A percentile compares a stretch with the other conserved stretches of the same genome.
phyloP scores from a whole-genome alignment of 2,329 filamentous ascomycete genomes.

The Microdochium trichocladiopsis region DNA sequence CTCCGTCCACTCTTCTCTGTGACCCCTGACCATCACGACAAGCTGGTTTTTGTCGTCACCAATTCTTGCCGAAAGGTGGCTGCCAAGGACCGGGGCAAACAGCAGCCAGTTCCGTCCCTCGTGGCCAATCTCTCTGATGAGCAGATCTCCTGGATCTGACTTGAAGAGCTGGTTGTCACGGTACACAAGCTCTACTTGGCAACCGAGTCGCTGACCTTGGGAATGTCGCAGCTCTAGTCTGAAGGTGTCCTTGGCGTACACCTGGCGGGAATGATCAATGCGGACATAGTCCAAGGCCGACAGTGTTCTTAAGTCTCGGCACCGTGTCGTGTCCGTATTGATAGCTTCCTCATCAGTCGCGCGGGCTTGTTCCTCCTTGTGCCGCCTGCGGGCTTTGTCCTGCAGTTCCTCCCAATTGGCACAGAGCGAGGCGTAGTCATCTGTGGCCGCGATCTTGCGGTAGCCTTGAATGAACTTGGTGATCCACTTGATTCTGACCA shows the following conservation, averaged over 20 bases:
- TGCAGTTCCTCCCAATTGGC: constrained; percentile 66
- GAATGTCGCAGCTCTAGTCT: constrained; percentile 80
- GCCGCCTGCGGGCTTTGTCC: constrained; percentile 65
- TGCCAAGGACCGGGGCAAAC: constrained; percentile 77
- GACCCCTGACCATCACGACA: constrained; percentile 79
- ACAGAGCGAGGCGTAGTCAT: constrained; percentile 50
- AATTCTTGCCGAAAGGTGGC: constrained; percentile 69
- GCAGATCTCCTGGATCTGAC: constrained; percentile 69
- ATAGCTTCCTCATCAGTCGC: constrained; percentile 82
- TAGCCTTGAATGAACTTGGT: constrained; percentile 72
- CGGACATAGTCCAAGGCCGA: constrained; percentile 61
- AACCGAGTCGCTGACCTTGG: constrained; percentile 82
- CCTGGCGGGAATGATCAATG: constrained; percentile 73
- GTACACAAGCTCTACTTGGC: constrained; percentile 79
- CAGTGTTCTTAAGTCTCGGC: constrained; percentile 72
- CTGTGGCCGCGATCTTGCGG: constrained; percentile 42
- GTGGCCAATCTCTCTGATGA: constrained; percentile 84
- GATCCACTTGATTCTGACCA: constrained; percentile 83
- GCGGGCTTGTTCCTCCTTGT: constrained; percentile 65
- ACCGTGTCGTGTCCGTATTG: constrained; percentile 72
- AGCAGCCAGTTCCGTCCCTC: constrained; percentile 71
- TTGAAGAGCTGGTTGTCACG: constrained; percentile 69
- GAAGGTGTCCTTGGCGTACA: constrained; percentile 86
- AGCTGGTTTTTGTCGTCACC: constrained; percentile 67
- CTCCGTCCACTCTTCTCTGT: constrained; percentile 73